Percentiles rank a stretch among this genome's conserved stretches.
phyloP scores from a whole-genome alignment of 352 stramenopile genomes.

The Globisporangium abappressorium region DNA sequence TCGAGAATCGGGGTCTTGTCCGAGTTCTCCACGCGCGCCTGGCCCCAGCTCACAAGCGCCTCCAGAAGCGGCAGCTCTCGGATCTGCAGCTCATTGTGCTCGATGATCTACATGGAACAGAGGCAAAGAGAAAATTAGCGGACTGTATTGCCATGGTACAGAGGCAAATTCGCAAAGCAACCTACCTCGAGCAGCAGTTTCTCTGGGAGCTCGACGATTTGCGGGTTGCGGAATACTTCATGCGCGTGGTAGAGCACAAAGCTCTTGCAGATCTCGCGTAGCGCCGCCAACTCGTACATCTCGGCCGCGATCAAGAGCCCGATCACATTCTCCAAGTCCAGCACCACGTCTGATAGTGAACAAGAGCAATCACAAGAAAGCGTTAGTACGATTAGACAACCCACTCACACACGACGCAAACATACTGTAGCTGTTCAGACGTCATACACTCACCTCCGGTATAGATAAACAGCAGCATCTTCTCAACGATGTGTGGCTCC shows the following conservation, averaged over 20 bases:
- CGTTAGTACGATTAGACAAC: neutral
- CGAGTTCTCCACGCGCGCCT: slow-evolving; percentile 53
- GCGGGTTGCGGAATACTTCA: slow-evolving; percentile 73
- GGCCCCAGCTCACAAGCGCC: slow-evolving; percentile 74
- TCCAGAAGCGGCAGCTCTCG: slow-evolving; percentile 77
- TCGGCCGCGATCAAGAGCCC: slow-evolving; percentile 73
- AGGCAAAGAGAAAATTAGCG: neutral
- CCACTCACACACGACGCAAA: neutral
- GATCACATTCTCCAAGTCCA: slow-evolving; percentile 71
- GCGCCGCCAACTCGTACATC: slow-evolving; percentile 77
- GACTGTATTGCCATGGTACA: neutral
- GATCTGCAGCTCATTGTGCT: slow-evolving; percentile 83
- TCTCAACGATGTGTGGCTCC: slow-evolving; percentile 58
- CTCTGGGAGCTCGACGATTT: slow-evolving; percentile 76
- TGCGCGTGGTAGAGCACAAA: slow-evolving; percentile 82
- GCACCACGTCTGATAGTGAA: slow-evolving; percentile 49
- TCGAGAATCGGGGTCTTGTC: slow-evolving; percentile 43
- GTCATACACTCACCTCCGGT: slow-evolving; percentile 43
- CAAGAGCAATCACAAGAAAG: neutral
- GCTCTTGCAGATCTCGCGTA: slow-evolving; percentile 81
- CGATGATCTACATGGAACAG: slow-evolving; percentile 40
- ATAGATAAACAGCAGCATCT: slow-evolving; percentile 86
- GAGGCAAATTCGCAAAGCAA: neutral
- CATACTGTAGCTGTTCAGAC: too few species aligned
- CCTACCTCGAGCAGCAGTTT: slow-evolving; percentile 75